phyloP scores from a whole-genome alignment of 768 basidiomycete genomes.

The Favolaschia claudopus region DNA sequence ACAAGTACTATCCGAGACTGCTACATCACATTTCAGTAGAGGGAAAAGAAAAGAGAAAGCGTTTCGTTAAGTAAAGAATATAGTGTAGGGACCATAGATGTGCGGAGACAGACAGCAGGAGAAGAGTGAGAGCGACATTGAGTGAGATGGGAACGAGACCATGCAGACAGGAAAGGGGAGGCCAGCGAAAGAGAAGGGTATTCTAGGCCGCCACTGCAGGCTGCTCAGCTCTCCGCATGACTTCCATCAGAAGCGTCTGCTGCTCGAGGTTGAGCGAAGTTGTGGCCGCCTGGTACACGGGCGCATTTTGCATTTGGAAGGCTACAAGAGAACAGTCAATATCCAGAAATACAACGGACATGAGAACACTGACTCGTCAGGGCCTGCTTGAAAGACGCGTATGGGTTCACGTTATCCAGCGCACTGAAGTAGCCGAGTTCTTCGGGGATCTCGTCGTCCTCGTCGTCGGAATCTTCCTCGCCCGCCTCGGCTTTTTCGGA shows the following conservation, averaged over 20 bases:
- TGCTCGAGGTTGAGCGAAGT: constrained; percentile 76
- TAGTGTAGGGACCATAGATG: no score
- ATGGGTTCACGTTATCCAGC: constrained; percentile 81
- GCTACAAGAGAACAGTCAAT: constrained; percentile 47
- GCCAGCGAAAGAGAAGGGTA: not conserved
- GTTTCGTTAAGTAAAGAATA: not conserved
- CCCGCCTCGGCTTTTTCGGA: constrained; percentile 61
- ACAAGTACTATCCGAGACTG: constrained; percentile 21
- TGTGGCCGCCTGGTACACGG: constrained; percentile 75
- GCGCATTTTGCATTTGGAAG: constrained; percentile 77
- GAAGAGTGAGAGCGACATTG: constrained; percentile 16
- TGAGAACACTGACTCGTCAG: constrained; percentile 64
- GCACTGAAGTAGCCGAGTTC: constrained; percentile 89
- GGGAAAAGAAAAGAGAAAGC: not conserved
- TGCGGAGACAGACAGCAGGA: no score
- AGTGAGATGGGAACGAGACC: constrained; percentile 12
- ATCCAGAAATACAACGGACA: constrained; percentile 10
- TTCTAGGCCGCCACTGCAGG: constrained; percentile 22
- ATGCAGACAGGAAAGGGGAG: not conserved
- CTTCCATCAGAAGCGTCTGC: constrained; percentile 84
- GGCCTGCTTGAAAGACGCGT: constrained; percentile 79
- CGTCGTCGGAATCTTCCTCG: constrained; percentile 61
- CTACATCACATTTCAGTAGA: constrained; percentile 6
- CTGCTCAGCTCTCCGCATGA: constrained; percentile 76
- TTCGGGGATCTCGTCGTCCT: constrained; percentile 70